Percentiles rank a stretch among this genome's conserved stretches.
Conservation (phyloP, 768 basidiomycete genomes). For the Lactifluus subvellereus region DNA sequence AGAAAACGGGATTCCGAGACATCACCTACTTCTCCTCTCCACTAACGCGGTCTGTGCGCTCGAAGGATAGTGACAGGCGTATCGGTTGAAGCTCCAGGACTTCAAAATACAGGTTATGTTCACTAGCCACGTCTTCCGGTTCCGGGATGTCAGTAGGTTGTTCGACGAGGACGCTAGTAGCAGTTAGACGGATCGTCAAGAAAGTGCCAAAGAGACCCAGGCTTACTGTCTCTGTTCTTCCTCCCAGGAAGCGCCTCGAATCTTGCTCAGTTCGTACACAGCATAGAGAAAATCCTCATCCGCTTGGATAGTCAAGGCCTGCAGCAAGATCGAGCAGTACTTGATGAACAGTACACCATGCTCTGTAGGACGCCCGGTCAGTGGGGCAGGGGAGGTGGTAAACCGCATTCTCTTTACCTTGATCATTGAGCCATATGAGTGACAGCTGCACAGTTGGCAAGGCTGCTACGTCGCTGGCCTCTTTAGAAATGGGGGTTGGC, state of each 20-base stretch:
- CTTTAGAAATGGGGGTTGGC: conserved; percentile 80
- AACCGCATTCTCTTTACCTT: conserved; percentile 49
- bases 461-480: conserved; percentile 67
- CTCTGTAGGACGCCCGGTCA: conserved; percentile 41
- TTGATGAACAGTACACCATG: conserved; percentile 98
- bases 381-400: background rate
- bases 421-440: conserved; percentile 86
- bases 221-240: conserved; percentile 68
- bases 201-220: background rate
- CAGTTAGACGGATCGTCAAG: conserved; percentile 1
- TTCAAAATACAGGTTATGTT: conserved; percentile 91
- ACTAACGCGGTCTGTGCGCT: conserved; percentile 91
- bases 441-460: conserved; percentile 88
- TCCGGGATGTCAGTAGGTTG: conserved; percentile 64
- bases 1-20: background rate
- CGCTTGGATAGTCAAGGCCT: conserved; percentile 91
- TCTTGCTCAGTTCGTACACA: conserved; percentile 84
- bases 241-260: conserved; percentile 90
- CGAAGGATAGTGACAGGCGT: conserved; percentile 88
- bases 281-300: conserved; percentile 96
- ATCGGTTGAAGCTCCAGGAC: conserved; percentile 93
- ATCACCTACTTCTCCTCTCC: conserved; percentile 81
- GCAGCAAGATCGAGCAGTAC: conserved; percentile 90
- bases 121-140: conserved; percentile 56
- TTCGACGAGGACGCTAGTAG: conserved; percentile 61